Conservation (phyloP, 208 protist genomes). For the Trypanosoma congolense region DNA sequence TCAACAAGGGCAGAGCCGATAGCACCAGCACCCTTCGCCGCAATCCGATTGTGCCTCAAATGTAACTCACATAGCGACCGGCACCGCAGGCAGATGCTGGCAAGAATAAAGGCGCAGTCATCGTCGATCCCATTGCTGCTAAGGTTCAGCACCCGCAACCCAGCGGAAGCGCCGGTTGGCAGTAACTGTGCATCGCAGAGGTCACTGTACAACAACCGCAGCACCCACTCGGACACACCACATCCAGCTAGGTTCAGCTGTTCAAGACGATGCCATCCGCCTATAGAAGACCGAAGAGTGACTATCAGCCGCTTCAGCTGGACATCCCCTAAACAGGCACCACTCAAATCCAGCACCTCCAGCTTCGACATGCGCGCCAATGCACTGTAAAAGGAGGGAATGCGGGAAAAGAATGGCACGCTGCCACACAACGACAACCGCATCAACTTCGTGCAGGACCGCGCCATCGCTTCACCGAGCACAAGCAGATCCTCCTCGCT, state of each 20-base stretch:
- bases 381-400: conserved; percentile 8
- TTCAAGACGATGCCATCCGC: conserved; percentile 55
- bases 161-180: conserved; percentile 7
- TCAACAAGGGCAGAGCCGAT: conserved; percentile 33
- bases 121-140: conserved; percentile 43
- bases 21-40: conserved; percentile 19
- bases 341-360: conserved; percentile 35
- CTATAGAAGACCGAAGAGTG: conserved; percentile 26
- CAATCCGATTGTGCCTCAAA: conserved; percentile 58
- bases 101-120: conserved; percentile 37
- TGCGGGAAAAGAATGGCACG: conserved; percentile 18
- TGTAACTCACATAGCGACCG: conserved; percentile 30
- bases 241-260: conserved; percentile 52
- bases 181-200: conserved; percentile 6
- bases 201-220: conserved; percentile 25
- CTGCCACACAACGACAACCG: conserved; percentile 39
- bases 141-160: conserved; percentile 40
- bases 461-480: conserved; percentile 22
- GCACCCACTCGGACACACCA: conserved; percentile 31
- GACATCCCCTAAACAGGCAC: conserved; percentile 44
- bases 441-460: conserved; percentile 18
- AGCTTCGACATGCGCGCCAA: conserved; percentile 22
- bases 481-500: conserved; percentile 16
- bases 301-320: conserved; percentile 24
- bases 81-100: conserved; percentile 42